A percentile compares a stretch with the other conserved stretches of the same genome.
These are phyloP conservation scores for Ganoderma resinaceum DNA, from an alignment of 1,284 basidiomycete genomes.

Conservation along the genomic window DNA sequence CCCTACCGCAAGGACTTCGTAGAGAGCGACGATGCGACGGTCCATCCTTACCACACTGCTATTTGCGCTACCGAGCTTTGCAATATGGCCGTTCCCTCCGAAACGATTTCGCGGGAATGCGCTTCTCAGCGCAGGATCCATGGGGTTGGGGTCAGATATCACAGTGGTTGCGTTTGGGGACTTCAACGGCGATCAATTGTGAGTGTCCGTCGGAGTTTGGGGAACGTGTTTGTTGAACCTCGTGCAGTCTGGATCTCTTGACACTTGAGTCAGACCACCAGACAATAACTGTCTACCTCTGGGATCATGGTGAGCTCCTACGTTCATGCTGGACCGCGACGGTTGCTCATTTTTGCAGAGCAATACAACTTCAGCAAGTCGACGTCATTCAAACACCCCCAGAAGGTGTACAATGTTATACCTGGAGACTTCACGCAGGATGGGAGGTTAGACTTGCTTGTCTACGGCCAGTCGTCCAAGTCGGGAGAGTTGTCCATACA, in stretches of 20 bases:
- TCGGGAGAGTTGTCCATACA: conserved; percentile 65
- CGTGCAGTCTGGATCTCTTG: conserved; percentile 80
- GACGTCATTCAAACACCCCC: conserved; percentile 62
- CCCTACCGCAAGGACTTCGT: not conserved
- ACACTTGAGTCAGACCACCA: conserved; percentile 77
- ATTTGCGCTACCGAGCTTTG: conserved; percentile 18
- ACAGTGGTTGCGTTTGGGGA: conserved; percentile 92
- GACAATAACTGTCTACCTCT: conserved; percentile 78
- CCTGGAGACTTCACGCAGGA: conserved; percentile 95
- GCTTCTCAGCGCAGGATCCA: conserved; percentile 80
- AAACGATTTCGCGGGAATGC: conserved; percentile 90
- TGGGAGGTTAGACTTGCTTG: conserved; percentile 88
- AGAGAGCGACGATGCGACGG: not conserved
- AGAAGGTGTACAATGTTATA: conserved; percentile 77
- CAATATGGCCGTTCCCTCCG: conserved; percentile 82
- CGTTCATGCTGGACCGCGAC: not conserved
- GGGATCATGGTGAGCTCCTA: conserved; percentile 77
- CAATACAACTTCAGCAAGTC: conserved; percentile 67
- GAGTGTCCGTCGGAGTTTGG: conserved; percentile 41
- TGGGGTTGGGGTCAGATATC: conserved; percentile 79
- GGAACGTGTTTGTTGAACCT: not conserved
- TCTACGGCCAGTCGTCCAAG: conserved; percentile 73
- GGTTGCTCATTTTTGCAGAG: conserved; percentile 45
- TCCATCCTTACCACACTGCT: conserved; percentile 8
- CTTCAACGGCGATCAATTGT: conserved; percentile 96